Evolutionary conservation across 495 filamentous ascomycete species (phyloP), one percentile per base, ranked within the genome.

Genomic region (Elasticomyces elasticus): DNA sequence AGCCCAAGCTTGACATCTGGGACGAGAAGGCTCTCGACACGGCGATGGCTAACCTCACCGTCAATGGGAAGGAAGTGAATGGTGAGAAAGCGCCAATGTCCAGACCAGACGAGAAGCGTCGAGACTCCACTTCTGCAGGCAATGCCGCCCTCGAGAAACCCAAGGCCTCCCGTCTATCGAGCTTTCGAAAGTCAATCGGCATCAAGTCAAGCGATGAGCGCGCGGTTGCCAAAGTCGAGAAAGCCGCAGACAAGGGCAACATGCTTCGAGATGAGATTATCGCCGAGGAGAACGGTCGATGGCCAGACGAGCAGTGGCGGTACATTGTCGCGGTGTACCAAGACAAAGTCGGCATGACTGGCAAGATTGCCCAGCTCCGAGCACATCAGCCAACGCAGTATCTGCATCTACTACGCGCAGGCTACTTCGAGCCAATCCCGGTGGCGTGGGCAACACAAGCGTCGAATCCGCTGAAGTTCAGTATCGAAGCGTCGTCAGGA

Each of bases 371-470:
- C 5, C 59, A 71, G 4, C 64, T 74, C 33, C 71, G 73, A 40
- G 52, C 48, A n/a, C 55, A 46, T 1, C 42, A 45, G 5, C 73
- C 73, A 33, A 61, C 67, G 28, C 72, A 76, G 48, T 76, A 76
- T 46, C 65, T 76, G 10, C 72, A 74, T 46, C 64, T 74, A 25
- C 69, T 76, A 13, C 66, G 66, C 40, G 73, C 73, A 3, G 73
- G 73, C 42, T 76, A 74, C 51, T 74, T 76, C 37, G 73, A 76
- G 57, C 71, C 73, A 4, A 76, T 76, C 42, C 71, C 72, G 5
- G 67, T 69, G 22, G 65, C 67, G 1, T 76, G 72, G 72, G 69
- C 70, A 22, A 62, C 58, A 22, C 64, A 56, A 20, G 56, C 52
- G 31, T 73, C 71, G 1, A 76, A 72, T 54, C 72, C 71, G 23